A percentile compares a stretch with the other conserved stretches of the same genome.
Conservation (phyloP, 202 grass and related monocot species). For the Carex arenaria region DNA sequence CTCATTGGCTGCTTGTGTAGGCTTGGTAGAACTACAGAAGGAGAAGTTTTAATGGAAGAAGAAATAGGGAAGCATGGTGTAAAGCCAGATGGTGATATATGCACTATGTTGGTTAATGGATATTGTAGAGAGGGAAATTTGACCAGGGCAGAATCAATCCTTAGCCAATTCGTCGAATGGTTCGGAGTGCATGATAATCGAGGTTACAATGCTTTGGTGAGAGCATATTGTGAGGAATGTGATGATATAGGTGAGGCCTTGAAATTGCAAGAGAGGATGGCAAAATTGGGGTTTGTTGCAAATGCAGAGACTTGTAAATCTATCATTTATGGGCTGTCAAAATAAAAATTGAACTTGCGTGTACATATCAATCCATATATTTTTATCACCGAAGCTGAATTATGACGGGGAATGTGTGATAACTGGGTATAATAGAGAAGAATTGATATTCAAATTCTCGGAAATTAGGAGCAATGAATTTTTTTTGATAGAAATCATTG, state of each 20-base stretch:
- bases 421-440: background rate
- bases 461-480: background rate
- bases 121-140: constrained; percentile 57
- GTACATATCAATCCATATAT: too few relatives aligned
- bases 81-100: constrained; percentile 42
- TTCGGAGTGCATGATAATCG: constrained; percentile 53
- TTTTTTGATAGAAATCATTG: too few relatives aligned
- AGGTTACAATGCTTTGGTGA: constrained; percentile 66
- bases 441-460: background rate
- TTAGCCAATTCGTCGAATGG: constrained; percentile 47
- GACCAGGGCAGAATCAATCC: constrained; percentile 47
- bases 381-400: background rate
- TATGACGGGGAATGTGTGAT: too few relatives aligned
- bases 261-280: constrained; percentile 68
- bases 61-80: constrained; percentile 40
- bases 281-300: constrained; percentile 60
- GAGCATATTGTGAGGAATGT: constrained; percentile 42
- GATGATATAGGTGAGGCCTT: constrained; percentile 36
- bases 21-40: constrained; percentile 46
- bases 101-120: constrained; percentile 59
- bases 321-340: constrained; percentile 64
- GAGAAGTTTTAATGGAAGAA: constrained; percentile 47
- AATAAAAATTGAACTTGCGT: background rate
- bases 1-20: constrained; percentile 62
- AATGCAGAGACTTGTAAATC: constrained; percentile 61